Evolutionary conservation across 306 rosid genomes (phyloP).

Genomic region (Trifolium subterraneum): DNA sequence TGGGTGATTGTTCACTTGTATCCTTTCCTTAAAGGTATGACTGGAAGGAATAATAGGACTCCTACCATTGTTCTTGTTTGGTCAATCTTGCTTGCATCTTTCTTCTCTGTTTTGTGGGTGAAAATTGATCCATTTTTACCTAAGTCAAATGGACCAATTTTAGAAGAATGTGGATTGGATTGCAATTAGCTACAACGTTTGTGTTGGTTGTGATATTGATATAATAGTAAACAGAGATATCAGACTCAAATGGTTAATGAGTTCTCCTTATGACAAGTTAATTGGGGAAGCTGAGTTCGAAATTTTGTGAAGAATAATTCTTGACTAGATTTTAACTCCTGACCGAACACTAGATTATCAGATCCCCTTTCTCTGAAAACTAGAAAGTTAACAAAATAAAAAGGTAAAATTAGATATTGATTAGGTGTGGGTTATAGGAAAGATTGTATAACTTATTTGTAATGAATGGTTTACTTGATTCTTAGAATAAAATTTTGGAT

Average conservation of each 20-base stretch:
- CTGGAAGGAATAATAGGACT: slow-evolving; percentile 65
- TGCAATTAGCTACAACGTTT: slow-evolving; percentile 55
- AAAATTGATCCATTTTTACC: slow-evolving; percentile 69
- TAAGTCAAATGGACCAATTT: slow-evolving; percentile 53
- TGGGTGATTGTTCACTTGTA: slow-evolving; percentile 78
- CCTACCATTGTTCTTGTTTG: slow-evolving; percentile 81
- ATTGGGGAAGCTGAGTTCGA: too few relatives aligned
- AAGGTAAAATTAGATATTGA: background rate
- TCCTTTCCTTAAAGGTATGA: slow-evolving; percentile 71
- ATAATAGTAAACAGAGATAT: background rate
- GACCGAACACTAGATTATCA: too few relatives aligned
- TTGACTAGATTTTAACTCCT: too few relatives aligned
- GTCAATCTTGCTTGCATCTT: slow-evolving; percentile 72
- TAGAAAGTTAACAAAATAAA: too few relatives aligned
- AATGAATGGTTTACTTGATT: slow-evolving; percentile 15
- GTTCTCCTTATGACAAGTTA: too few relatives aligned
- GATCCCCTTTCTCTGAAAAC: too few relatives aligned
- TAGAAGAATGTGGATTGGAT: slow-evolving; percentile 80
- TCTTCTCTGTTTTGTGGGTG: slow-evolving; percentile 75
- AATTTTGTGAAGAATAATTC: too few relatives aligned
- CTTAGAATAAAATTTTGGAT: background rate
- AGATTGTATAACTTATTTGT: slow-evolving; percentile 31
- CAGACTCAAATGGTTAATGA: too few relatives aligned
- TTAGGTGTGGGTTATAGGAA: background rate
- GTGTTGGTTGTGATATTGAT: background rate